Conservation (phyloP, 2,329 filamentous ascomycete species). For the Elsinoe fawcettii region DNA sequence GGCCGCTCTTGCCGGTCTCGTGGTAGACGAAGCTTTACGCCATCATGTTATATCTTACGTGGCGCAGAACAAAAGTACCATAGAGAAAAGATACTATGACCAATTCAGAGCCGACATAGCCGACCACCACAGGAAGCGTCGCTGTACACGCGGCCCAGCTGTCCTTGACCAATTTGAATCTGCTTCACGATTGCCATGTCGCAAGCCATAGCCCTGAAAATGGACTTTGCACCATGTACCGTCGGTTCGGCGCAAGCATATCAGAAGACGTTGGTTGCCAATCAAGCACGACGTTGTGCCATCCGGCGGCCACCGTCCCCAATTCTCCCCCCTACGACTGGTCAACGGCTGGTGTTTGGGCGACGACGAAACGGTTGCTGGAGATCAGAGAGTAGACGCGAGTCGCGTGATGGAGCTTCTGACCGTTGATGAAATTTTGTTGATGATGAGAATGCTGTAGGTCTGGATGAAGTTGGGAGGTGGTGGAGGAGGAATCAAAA, state of each 20-base stretch:
- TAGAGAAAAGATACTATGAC: neutral
- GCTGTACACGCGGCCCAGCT: neutral
- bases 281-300: conserved; percentile 11
- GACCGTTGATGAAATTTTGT: conserved; percentile 9
- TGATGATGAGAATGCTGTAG: neutral
- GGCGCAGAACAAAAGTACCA: conserved; percentile 2
- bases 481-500: neutral
- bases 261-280: conserved; percentile 9
- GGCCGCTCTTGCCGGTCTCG: neutral
- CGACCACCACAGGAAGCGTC: neutral
- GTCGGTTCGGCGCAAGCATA: conserved; percentile 11
- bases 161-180: neutral
- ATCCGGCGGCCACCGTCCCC: neutral
- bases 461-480: neutral
- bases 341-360: conserved; percentile 14
- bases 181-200: neutral
- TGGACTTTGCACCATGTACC: neutral
- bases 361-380: neutral
- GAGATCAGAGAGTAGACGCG: neutral
- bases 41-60: neutral
- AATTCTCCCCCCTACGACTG: conserved; percentile 11
- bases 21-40: neutral
- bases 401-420: neutral
- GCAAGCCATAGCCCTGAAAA: neutral
- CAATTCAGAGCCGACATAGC: neutral